Evolutionary conservation across 345 rosid species (phyloP).

Genomic region (Aegle marmelos): DNA sequence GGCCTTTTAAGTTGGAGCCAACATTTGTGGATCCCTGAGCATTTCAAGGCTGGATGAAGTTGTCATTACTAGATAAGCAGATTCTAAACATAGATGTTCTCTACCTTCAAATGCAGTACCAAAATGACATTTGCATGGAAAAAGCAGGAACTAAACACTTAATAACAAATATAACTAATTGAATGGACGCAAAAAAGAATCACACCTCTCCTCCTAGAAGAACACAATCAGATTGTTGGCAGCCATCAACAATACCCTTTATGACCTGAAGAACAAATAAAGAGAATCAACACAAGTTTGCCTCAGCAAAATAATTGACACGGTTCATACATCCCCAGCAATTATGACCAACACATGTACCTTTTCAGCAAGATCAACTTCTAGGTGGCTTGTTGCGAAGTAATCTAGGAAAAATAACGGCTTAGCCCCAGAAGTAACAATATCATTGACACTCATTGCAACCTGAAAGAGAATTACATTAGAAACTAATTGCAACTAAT

Average conservation of each 20-base stretch:
- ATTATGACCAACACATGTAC: slow-evolving; percentile 23
- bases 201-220: slow-evolving; percentile 95
- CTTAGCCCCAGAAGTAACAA: slow-evolving; percentile 92
- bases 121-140: background rate
- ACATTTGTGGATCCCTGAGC: background rate
- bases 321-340: background rate
- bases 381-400: slow-evolving; percentile 88
- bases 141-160: background rate
- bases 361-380: slow-evolving; percentile 97
- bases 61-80: background rate
- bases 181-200: background rate
- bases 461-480: slow-evolving; percentile 40
- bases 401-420: slow-evolving; percentile 94
- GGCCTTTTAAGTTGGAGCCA: background rate
- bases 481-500: slow-evolving; percentile 6
- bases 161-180: background rate
- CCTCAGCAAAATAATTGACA: background rate
- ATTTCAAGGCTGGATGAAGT: background rate
- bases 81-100: background rate
- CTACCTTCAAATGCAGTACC: background rate
- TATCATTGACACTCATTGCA: slow-evolving; percentile 98
- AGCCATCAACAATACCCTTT: slow-evolving; percentile 92
- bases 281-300: background rate
- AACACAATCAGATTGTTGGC: slow-evolving; percentile 72
- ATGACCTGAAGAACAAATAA: slow-evolving; percentile 51